Conservation (phyloP, 2,329 filamentous ascomycete species). For the Diaporthe sp. region DNA sequence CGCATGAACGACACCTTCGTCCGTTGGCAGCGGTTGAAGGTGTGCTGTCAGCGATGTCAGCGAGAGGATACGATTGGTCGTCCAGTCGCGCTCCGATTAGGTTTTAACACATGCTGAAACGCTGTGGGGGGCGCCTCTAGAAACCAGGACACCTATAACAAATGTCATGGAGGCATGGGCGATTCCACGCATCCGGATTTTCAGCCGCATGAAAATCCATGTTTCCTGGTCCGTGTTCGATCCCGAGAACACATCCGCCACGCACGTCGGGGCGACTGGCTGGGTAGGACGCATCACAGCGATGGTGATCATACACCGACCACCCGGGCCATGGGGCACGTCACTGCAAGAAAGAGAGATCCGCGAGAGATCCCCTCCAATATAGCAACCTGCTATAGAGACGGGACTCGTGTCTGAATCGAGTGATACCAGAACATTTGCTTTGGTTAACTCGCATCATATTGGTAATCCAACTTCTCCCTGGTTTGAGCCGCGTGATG, state of each 20-base stretch:
- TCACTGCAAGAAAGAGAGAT: slow-evolving; percentile 20
- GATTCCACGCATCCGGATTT: slow-evolving; percentile 3
- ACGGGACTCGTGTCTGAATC: background rate
- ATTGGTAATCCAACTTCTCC: slow-evolving; percentile 9
- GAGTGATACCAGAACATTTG: slow-evolving; percentile 10
- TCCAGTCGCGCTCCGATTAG: slow-evolving; percentile 17
- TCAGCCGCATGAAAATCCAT: slow-evolving; percentile 14
- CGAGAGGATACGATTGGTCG: slow-evolving; percentile 21
- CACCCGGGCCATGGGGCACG: slow-evolving; percentile 6
- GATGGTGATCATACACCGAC: slow-evolving; percentile 30
- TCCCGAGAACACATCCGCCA: slow-evolving; percentile 7
- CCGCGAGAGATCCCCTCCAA: slow-evolving; percentile 18
- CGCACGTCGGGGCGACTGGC: slow-evolving; percentile 4
- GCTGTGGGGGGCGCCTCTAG: slow-evolving; percentile 9
- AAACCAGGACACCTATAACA: slow-evolving; percentile 12
- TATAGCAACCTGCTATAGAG: slow-evolving; percentile 8
- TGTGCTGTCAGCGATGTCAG: background rate
- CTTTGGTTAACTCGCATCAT: background rate
- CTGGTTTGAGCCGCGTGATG: slow-evolving; percentile 26
- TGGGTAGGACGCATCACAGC: slow-evolving; percentile 15
- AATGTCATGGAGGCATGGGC: background rate
- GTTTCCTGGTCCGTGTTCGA: slow-evolving; percentile 22
- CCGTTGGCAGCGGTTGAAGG: background rate
- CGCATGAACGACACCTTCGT: slow-evolving; percentile 24
- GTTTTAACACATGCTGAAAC: slow-evolving; percentile 30